phyloP scores from a whole-genome alignment of 1,139 yeast genomes.

The Kodamaea plutei region DNA sequence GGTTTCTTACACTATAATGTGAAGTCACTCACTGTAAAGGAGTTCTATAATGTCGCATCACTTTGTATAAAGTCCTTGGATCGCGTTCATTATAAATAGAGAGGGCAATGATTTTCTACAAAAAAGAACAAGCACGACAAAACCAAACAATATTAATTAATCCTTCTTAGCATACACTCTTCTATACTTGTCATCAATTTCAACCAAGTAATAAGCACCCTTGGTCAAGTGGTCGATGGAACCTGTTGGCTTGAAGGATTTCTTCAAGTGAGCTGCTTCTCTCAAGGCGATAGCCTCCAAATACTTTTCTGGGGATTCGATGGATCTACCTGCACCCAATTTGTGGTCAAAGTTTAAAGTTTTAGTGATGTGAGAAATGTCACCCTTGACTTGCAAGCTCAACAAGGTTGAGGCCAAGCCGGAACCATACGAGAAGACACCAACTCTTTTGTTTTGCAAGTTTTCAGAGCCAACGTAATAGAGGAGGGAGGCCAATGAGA shows the following conservation, averaged over 20 bases:
- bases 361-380: conserved; percentile 63
- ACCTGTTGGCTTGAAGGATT: conserved; percentile 76
- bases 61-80: too few species aligned
- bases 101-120: too few species aligned
- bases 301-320: conserved; percentile 74
- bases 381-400: conserved; percentile 78
- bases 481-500: conserved; percentile 78
- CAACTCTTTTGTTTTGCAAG: conserved; percentile 80
- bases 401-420: conserved; percentile 92
- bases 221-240: conserved; percentile 61
- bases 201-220: conserved; percentile 83
- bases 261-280: conserved; percentile 84
- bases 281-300: conserved; percentile 79
- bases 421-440: conserved; percentile 95
- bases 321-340: conserved; percentile 60
- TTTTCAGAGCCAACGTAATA: conserved; percentile 69
- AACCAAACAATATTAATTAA: conserved; percentile 21
- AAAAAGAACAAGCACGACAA: too few species aligned
- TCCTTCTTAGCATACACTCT: conserved; percentile 69
- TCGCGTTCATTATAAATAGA: too few species aligned
- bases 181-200: conserved; percentile 85
- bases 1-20: too few species aligned
- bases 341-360: conserved; percentile 65
- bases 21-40: too few species aligned
- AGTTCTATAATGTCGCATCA: too few species aligned